Base-by-base conservation (phyloP, 805 yeast genomes). In the Wickerhamiella australiensis region DNA sequence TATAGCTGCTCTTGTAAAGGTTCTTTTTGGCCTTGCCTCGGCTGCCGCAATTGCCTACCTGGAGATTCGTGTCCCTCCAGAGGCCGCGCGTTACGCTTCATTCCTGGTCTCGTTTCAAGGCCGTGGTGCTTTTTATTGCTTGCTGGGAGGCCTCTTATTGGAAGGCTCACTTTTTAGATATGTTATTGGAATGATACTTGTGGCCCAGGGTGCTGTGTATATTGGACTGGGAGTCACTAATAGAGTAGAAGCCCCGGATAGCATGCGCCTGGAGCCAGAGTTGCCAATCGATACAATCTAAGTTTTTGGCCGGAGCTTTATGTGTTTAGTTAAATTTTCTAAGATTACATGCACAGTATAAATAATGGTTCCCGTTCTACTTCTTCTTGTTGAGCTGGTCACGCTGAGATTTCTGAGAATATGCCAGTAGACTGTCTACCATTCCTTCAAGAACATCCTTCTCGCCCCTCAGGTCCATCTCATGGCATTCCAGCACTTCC, bases 391-490 rank as follows among this genome's bases (percentile, higher is more conserved):
- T 41, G 5, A 23, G 42, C 26, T 37, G 42, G 15, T 37, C 26
- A 23, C 61, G 61, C 47, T 57, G 57, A 43, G 53, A 55, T 25
- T 57, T 54, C 29, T 92, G 96, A 5, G 95, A 83, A 61, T 88
- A 87, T 6, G 95, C 96, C 13, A 88, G 84, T 57, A 88, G 68
- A 58, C 85, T 87, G 60, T 86, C 95, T 38, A 92, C 87, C 56
- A 92, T 94, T 2, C 81, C 74, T 57, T 90, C 95, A 61, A 81
- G 87, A 13, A 88, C 77, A 29, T 74, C 75, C 58, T 84, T 82
- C 62, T 87, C 94, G 40, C 71, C 73, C 50, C 68, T 68, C 17
- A 80, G 65, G 7, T 72, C 77, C 31, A 63, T 61, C 44, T 74
- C 68, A 52, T 74, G 68, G 53, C 73, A 63, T 45, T 70, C 69